Evolutionary conservation across 768 basidiomycete species (phyloP).

Genomic region (Leucocoprinus sp.): DNA sequence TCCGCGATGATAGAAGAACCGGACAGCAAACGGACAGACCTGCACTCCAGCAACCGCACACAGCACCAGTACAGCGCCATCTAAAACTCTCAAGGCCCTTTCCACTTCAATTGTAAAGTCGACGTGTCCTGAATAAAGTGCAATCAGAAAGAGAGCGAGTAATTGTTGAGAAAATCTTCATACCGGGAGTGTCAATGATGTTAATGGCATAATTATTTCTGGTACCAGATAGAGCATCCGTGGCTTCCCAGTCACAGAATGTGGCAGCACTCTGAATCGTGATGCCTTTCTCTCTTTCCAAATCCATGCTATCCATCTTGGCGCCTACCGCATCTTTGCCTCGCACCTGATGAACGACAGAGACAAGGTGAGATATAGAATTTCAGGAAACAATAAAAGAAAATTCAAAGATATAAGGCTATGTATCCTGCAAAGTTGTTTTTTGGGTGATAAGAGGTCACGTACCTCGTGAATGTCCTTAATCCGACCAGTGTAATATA

Average conservation of each 20-base stretch:
- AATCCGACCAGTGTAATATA: conserved; percentile 96
- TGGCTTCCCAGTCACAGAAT: conserved; percentile 92
- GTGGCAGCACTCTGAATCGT: conserved; percentile 99
- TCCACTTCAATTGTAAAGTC: conserved; percentile 99
- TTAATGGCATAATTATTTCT: conserved; percentile 89
- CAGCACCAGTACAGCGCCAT: conserved; percentile 92
- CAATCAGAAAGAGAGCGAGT: conserved; percentile 1
- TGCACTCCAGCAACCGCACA: conserved; percentile 98
- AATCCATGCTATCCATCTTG: conserved; percentile 99
- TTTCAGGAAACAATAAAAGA: too few species aligned
- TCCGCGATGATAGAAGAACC: background rate
- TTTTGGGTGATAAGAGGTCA: conserved; percentile 5
- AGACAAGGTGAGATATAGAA: background rate
- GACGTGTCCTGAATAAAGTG: conserved; percentile 69
- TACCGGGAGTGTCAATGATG: conserved; percentile 97
- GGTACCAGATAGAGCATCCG: conserved; percentile 45
- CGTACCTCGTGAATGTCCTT: conserved; percentile 92
- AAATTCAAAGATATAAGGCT: too few species aligned
- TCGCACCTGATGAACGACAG: conserved; percentile 49
- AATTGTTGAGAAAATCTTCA: conserved; percentile 11
- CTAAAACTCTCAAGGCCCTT: conserved; percentile 89
- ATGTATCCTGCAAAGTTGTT: too few species aligned
- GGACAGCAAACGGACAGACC: conserved; percentile 26
- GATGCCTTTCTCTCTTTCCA: conserved; percentile 98
- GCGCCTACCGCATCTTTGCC: conserved; percentile 95